phyloP scores from a whole-genome alignment of 192 early-diverging fungal genomes.

The Rhizophagus clarus region DNA sequence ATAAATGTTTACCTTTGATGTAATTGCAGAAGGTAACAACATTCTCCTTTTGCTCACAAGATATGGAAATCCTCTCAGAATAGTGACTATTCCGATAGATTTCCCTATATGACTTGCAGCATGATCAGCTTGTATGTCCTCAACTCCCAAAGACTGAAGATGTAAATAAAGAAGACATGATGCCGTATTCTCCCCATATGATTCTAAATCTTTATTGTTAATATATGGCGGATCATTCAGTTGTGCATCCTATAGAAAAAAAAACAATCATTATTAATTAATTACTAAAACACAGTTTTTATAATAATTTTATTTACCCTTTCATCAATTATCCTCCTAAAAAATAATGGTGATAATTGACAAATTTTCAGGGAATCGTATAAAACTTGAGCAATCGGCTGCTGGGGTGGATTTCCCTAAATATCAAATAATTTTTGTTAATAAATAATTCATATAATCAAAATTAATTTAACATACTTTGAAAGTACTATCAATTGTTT shows the following conservation, averaged over 20 bases:
- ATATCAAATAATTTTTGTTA: background rate
- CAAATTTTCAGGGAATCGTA: constrained; percentile 46
- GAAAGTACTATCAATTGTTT: constrained; percentile 71
- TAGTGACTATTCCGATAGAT: constrained; percentile 78
- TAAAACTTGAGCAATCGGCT: constrained; percentile 76
- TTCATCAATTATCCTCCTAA: constrained; percentile 77
- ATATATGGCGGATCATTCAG: constrained; percentile 68
- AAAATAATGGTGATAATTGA: constrained; percentile 72
- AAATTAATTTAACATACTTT: constrained; percentile 45
- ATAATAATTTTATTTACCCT: constrained; percentile 41
- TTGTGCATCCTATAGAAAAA: constrained; percentile 51
- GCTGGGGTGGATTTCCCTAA: constrained; percentile 67
- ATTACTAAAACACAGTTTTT: too few species aligned
- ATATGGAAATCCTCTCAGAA: constrained; percentile 74
- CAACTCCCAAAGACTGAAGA: constrained; percentile 82
- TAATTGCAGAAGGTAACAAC: constrained; percentile 75
- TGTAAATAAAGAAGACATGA: constrained; percentile 88
- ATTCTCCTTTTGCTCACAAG: constrained; percentile 68
- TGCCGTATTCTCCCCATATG: constrained; percentile 86
- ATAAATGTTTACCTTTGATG: constrained; percentile 65
- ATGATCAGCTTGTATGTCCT: constrained; percentile 84
- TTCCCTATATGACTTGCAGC: constrained; percentile 89
- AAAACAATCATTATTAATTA: background rate
- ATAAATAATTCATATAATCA: constrained; percentile 10
- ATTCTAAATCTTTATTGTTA: constrained; percentile 77